phyloP scores from a whole-genome alignment of 257 asterid species.

The Plantago ovata region DNA sequence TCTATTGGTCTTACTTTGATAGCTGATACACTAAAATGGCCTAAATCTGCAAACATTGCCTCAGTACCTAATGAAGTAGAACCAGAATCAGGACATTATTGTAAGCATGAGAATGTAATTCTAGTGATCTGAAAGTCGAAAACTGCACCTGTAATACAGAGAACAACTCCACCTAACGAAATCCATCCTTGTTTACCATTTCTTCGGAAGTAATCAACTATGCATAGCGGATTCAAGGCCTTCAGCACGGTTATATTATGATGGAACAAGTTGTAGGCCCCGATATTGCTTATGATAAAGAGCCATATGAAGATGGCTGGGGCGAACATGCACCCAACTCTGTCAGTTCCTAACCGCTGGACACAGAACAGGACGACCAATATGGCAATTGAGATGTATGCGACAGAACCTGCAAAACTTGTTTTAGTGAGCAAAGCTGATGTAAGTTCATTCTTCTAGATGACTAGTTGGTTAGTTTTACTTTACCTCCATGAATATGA shows the following conservation, averaged over 20 bases:
- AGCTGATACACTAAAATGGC: slow-evolving; percentile 60
- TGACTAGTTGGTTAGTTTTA: slow-evolving; percentile 41
- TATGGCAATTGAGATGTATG: slow-evolving; percentile 44
- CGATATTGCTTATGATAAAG: slow-evolving; percentile 34
- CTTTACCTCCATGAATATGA: slow-evolving; percentile 50
- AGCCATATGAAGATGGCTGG: slow-evolving; percentile 63
- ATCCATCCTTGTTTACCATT: slow-evolving; percentile 59
- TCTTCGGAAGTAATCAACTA: slow-evolving; percentile 50
- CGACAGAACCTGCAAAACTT: slow-evolving; percentile 38
- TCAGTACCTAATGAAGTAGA: slow-evolving; percentile 48
- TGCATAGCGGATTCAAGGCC: slow-evolving; percentile 58
- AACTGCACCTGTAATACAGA: slow-evolving; percentile 52
- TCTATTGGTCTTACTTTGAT: slow-evolving; percentile 41
- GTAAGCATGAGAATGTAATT: neutral
- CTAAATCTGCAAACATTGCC: slow-evolving; percentile 86
- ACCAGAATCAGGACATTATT: neutral
- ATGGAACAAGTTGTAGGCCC: slow-evolving; percentile 46
- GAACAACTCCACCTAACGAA: slow-evolving; percentile 68
- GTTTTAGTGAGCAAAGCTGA: neutral
- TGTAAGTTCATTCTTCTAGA: neutral
- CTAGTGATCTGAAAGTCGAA: neutral
- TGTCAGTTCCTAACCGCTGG: slow-evolving; percentile 72
- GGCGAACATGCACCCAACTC: slow-evolving; percentile 66
- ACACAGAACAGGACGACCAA: slow-evolving; percentile 43
- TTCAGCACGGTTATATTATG: slow-evolving; percentile 38